Base-by-base conservation (phyloP, 164 flowering plant genomes). In the Kalanchoe fedtschenkoi region DNA sequence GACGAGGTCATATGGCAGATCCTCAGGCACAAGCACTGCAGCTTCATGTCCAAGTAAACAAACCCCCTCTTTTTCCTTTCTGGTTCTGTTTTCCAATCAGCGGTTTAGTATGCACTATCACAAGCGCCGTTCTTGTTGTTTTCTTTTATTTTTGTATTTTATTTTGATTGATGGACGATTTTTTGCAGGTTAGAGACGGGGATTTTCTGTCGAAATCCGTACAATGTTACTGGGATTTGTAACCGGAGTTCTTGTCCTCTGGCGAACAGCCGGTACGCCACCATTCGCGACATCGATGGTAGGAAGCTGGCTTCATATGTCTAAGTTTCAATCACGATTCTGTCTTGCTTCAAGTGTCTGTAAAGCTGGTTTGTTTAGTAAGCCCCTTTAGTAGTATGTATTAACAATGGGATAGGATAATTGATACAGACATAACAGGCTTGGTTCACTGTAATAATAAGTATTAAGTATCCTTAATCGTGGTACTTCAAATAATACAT, bases 171-270 rank as follows among this genome's bases (percentile, higher is more conserved):
- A 34, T 30, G 32, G 28, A 26, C 26, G 28, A 24, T 21, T 24
- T 22, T 3, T 24, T 66, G 69, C 62, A 92, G 97, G 68, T 82
- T 83, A 55, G 68, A 63, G 17, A 83, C 97, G 7, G 90, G 88
- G 41, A 86, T 61, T 33, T 93, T 93, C 70, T 93, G 98, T 66
- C 78, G 95, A 9, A 93, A 93, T 64, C 90, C 86, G 2, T 90
- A 93, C 61, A 90, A 90, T 54, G 83, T 88, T 16, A 93, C 97
- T 24, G 98, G 98, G 24, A 68, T 86, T 19, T 93, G 98, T 68
- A 90, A 86, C 57, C 84, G 97, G 29, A 93, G 96, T 76, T 90
- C 97, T 0, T 93, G 98, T 71, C 97, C 98, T 17, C 90, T 93
- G 0, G 96, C 98, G 21, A 93, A 93, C 66, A 93, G 97, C 71